Evolutionary conservation across 2,329 filamentous ascomycete genomes (phyloP), one percentile per base, ranked within the genome.

Genomic region (Neonectria neomacrospora): DNA sequence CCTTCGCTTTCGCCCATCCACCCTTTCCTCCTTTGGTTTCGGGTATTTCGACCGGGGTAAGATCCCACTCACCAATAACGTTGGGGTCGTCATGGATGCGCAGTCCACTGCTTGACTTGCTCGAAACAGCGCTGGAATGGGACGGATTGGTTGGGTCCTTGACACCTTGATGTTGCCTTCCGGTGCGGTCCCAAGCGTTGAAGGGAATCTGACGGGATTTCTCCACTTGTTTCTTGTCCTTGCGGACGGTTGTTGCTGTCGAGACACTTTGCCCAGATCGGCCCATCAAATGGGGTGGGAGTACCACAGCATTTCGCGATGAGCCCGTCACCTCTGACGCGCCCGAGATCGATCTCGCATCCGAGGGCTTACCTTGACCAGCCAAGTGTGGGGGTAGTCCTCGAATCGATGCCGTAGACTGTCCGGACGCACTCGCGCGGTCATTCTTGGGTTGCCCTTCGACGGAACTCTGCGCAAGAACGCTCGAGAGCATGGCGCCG

Each of bases 121-220:
- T 63, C 1, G 65, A 68, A 2, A 53, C 56, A 1, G 60, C 44
- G 42, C 61, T 68, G 1, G 73, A 75, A 20, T 37, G 10, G 20
- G 20, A 54, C 7, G 52, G 47, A 3, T 65, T 48, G 0, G 76
- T 76, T 2, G 67, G 64, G 0, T 67, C 57, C 58, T 77, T 78
- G 41, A 62, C 26, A 1, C 23, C 58, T 3, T 52, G 50, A 28
- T 77, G 62, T 5, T 58, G 67, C 1, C 59, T 63, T 0, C 78
- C 78, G 5, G 41, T 57, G 1, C 69, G 18, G 10, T 76, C 76
- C 76, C 77, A 80, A 2, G 74, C 76, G 28, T 77, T 78, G 67
- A 65, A 78, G 0, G 45, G 30, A 0, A 71, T 59, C 12, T 63
- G 50, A 0, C 54, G 65, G 1, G 56, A 42, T 6, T 47, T 53